Evolutionary conservation across 768 basidiomycete species (phyloP), one percentile per base, ranked within the genome.

Genomic region (Leccinum boreale): DNA sequence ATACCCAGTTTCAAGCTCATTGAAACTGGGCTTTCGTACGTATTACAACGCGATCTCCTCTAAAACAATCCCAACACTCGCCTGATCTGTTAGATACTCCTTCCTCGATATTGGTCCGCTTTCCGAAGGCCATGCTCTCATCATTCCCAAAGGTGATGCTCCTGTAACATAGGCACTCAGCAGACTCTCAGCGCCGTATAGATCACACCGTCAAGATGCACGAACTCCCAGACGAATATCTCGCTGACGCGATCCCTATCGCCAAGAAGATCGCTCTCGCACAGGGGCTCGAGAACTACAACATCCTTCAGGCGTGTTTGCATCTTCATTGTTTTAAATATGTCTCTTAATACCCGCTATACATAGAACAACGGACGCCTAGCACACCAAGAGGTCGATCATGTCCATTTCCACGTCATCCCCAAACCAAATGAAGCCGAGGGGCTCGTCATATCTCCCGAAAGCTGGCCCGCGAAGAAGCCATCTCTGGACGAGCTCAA

Each of bases 71-170:
- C 0, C 3, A 19, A 24, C 14, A 0, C 28, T 21, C 33, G 36
- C 12, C 0, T 28, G 17, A 10, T 10, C 10, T 36, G 14, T 15
- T 47, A 92, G 90, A 14, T 89, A 77, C 68, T 85, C 96, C 0
- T 98, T 99, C 78, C 84, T 99, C 62, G 97, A 98, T 64, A 91
- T 99, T 60, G 86, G 86, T 1, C 95, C 96, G 8, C 75, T 98
- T 23, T 80, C 93, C n/a, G 86, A 82, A 66, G 96, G 96, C 4
- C 94, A 99, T 74, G 84, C 92, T 12, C 81, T 98, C 35, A 78
- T 98, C 53, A 92, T 99, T 61, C 96, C 96, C 3, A 99, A 98
- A 79, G 87, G 95, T 96, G 57, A 59, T 71, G 1, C n/a, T 11
- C 10, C 19, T 2, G 3, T 5, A 1, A 17, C 17, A 3, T 19